Evolutionary conservation across 2,329 filamentous ascomycete genomes (phyloP).

Genomic region (Trichophaea hybrida): DNA sequence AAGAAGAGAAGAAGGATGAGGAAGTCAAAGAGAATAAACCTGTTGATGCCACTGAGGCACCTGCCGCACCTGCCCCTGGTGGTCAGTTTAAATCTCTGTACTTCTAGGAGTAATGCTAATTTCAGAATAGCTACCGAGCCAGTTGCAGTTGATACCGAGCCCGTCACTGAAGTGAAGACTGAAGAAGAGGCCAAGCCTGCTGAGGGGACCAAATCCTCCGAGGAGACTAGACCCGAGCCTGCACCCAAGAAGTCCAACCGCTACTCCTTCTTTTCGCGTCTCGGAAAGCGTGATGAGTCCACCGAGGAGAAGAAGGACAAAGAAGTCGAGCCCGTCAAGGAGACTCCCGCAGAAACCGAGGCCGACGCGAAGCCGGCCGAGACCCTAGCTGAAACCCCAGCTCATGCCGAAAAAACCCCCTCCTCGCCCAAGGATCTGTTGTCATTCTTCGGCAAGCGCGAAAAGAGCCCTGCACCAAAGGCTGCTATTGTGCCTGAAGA

Average conservation of each 20-base stretch:
- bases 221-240: slow-evolving; percentile 31
- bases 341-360: slow-evolving; percentile 22
- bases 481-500: slow-evolving; percentile 4
- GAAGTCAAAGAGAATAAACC: slow-evolving; percentile 27
- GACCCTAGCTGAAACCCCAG: slow-evolving; percentile 28
- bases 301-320: slow-evolving; percentile 30
- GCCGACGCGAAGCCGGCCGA: slow-evolving; percentile 3
- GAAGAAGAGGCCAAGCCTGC: slow-evolving; percentile 28
- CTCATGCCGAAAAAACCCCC: slow-evolving; percentile 25
- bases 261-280: slow-evolving; percentile 63
- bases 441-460: slow-evolving; percentile 28
- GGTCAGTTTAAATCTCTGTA: slow-evolving; percentile 4
- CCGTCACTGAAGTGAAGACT: slow-evolving; percentile 14
- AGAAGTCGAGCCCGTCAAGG: slow-evolving; percentile 31
- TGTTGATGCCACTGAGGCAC: slow-evolving; percentile 3
- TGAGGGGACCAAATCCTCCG: slow-evolving; percentile 23
- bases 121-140: neutral
- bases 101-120: neutral
- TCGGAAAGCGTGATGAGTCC: slow-evolving; percentile 30
- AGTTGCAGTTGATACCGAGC: neutral
- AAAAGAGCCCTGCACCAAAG: slow-evolving; percentile 25
- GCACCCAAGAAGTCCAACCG: slow-evolving; percentile 63
- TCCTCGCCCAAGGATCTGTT: slow-evolving; percentile 28
- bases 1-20: slow-evolving; percentile 30
- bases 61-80: slow-evolving; percentile 4